A percentile compares a stretch with the other conserved stretches of the same genome.
phyloP scores from a whole-genome alignment of 148 eudicot species.

The Camellia japonica region DNA sequence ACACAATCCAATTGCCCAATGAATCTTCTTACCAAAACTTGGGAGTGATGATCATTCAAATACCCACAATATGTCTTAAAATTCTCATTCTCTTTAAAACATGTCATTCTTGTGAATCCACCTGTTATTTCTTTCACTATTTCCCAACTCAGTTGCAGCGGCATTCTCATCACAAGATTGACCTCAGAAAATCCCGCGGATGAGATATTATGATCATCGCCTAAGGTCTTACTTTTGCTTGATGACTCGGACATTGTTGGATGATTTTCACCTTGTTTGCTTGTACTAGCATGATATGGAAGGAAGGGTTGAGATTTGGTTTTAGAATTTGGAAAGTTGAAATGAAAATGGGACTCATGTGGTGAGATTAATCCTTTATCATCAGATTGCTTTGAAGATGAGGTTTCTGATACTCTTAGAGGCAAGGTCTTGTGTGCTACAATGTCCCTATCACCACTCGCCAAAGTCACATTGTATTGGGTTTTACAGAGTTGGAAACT shows the following conservation, averaged over 20 bases:
- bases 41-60: neutral
- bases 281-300: slow-evolving; percentile 8
- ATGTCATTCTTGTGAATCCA: slow-evolving; percentile 1
- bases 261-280: neutral
- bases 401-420: neutral
- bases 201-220: neutral
- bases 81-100: neutral
- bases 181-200: neutral
- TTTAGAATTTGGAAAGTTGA: too few species aligned
- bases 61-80: slow-evolving; percentile 7
- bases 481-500: slow-evolving; percentile 1
- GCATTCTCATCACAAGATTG: neutral
- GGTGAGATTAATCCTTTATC: neutral
- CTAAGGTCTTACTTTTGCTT: neutral
- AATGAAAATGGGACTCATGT: neutral
- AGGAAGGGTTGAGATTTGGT: too few species aligned
- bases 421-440: neutral
- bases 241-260: neutral
- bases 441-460: neutral
- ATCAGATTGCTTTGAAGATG: neutral
- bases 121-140: slow-evolving; percentile 15
- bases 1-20: neutral
- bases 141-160: slow-evolving; percentile 22
- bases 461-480: neutral
- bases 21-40: slow-evolving; percentile 16